Evolutionary conservation across 305 asterid species (phyloP).

Genomic region (Solanum hybrid): DNA sequence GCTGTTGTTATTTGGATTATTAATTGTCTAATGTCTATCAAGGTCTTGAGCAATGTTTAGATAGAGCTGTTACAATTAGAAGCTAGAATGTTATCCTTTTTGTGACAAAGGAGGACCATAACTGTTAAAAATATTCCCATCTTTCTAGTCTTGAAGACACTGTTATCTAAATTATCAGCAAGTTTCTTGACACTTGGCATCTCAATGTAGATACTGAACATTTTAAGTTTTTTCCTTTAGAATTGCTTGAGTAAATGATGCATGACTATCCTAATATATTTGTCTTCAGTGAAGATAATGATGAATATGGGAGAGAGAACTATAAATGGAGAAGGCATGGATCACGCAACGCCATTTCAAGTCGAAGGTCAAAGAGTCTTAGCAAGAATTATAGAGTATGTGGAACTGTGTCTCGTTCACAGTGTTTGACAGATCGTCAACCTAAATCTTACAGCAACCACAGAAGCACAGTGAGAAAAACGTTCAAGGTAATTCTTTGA

Average conservation of each 20-base stretch:
- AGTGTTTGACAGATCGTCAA: slow-evolving; percentile 31
- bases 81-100: neutral
- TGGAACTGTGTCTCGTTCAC: slow-evolving; percentile 34
- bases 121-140: neutral
- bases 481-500: slow-evolving; percentile 30
- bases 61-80: neutral
- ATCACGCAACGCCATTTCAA: slow-evolving; percentile 13
- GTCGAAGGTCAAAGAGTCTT: slow-evolving; percentile 42
- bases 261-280: neutral
- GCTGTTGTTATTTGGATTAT: neutral
- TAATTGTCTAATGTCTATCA: neutral
- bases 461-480: slow-evolving; percentile 23
- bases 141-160: neutral
- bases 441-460: slow-evolving; percentile 29
- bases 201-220: neutral
- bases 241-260: neutral
- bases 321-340: slow-evolving; percentile 37
- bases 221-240: neutral
- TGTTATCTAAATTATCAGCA: neutral
- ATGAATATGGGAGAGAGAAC: slow-evolving; percentile 46
- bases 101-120: neutral
- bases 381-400: slow-evolving; percentile 38
- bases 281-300: slow-evolving; percentile 66
- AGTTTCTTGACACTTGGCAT: neutral
- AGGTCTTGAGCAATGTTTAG: neutral